Evolutionary conservation across 73 alveolate species (phyloP), one percentile per base, ranked within the genome.

Genomic region (Paramecium sonneborni): DNA sequence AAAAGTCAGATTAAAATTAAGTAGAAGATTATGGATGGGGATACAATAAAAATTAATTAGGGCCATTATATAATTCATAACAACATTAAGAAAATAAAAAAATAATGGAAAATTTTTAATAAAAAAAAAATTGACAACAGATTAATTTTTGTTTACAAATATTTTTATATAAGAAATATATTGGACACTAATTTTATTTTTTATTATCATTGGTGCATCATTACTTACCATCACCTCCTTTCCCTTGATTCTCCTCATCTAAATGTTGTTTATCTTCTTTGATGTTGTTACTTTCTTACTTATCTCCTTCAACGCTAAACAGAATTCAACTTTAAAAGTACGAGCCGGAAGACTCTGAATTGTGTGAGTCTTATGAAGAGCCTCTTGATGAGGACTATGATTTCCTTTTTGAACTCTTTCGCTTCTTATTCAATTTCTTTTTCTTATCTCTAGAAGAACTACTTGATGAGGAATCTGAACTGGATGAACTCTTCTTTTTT

Each of bases 321-420:
- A 24, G 74, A 79, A 79, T 43, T 30, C 69, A 79, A 79, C 69
- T 79, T 79, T 39, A 79, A 79, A 79, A 79, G 74, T 79, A 79
- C 90, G 90, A 79, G 44, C 76, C 72, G 46, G 90, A 79, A 43
- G 90, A 79, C 90, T 79, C 72, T 38, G 86, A 72, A 28, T 72
- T 72, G 30, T 79, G 23, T 10, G 90, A 79, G 69, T 79, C 90
- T 79, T 39, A n/a, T 79, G 69, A 39, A 74, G 87, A 39, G 39
- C 48, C 74, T 79, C 55, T 62, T 41, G 90, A 79, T 72, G 86
- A 72, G 57, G 86, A 72, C 57, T 38, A 32, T 38, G 86, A 72
- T 72, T 32, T 35, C 37, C 11, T 72, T 72, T 32, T 38, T 38
- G 55, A 21, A 38, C 58, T 35, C 57, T 32, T 38, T 32, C 68